A percentile compares a stretch with the other conserved stretches of the same genome.
Conservation (phyloP, 2,329 filamentous ascomycete species). For the Venturiaceae sp. region DNA sequence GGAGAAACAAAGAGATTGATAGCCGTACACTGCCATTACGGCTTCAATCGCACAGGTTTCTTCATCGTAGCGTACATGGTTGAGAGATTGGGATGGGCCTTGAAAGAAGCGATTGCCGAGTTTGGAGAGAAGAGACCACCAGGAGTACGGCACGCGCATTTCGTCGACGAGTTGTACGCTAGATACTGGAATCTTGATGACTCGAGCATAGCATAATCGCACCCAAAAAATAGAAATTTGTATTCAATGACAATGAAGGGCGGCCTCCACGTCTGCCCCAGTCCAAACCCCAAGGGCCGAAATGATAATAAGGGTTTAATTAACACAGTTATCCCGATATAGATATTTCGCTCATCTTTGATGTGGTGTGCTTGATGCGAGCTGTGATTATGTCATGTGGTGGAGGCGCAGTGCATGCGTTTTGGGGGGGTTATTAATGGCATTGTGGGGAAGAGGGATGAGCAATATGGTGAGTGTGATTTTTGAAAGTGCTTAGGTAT, state of each 20-base stretch:
- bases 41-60: slow-evolving; percentile 89
- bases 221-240: too few species aligned
- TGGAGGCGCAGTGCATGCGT: background rate
- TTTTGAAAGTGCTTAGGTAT: too few species aligned
- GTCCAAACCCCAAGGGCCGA: too few species aligned
- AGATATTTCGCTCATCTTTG: too few species aligned
- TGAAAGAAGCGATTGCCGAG: slow-evolving; percentile 68
- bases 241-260: too few species aligned
- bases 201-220: too few species aligned
- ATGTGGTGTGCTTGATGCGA: too few species aligned
- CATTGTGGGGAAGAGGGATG: background rate
- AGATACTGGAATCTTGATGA: slow-evolving; percentile 48
- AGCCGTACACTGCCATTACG: slow-evolving; percentile 91
- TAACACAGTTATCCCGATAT: too few species aligned
- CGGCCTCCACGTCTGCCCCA: too few species aligned
- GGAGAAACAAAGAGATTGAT: slow-evolving; percentile 43
- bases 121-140: slow-evolving; percentile 66
- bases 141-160: slow-evolving; percentile 84
- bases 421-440: background rate
- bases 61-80: slow-evolving; percentile 88
- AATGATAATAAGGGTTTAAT: too few species aligned
- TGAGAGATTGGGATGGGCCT: slow-evolving; percentile 60
- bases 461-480: background rate
- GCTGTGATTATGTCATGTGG: background rate
- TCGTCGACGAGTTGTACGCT: slow-evolving; percentile 73